Base-by-base conservation (phyloP, 2,329 filamentous ascomycete genomes). In the Neospermospora avenae region DNA sequence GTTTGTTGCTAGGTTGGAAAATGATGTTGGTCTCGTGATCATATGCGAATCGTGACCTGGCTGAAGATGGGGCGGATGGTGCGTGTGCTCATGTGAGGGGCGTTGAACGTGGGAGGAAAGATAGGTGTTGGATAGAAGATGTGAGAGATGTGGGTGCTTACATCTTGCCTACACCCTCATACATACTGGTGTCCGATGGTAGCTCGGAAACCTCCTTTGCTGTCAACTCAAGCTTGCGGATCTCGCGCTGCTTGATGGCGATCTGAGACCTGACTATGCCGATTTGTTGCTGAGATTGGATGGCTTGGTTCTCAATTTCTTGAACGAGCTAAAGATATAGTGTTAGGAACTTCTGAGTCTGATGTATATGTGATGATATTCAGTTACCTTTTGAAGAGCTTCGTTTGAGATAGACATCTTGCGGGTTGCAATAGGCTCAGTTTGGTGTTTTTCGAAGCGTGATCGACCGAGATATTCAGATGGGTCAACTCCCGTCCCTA, bases 161-260 rank as follows among this genome's bases (percentile, higher is more conserved):
- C 95, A 99, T 98, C 78, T 98, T 99, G 55, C 95, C 95, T 11
- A 98, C 89, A 5, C 93, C 93, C 77, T 98, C 93, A 71, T 98
- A 99, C 28, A 96, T 85, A 34, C 87, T 87, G 0, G 91, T 95
- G 51, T 88, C 84, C 18, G 83, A 74, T 3, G 92, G 88, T 62
- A 99, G 77, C 6, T 84, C 82, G n/a, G 85, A 83, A 53, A 98
- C 81, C 76, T 99, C 95, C 65, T 83, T 90, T 37, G 88, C 83
- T 1, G 93, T 98, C 66, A 99, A 79, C 75, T 96, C 90, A 44
- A 96, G 82, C 77, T 97, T 86, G 46, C 95, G 91, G 72, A 89
- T 87, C 73, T 98, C 93, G 60, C 93, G 86, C 75, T 93, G 90
- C 77, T 96, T 96, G 62, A 86, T 81, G 7, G 86, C 83, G 68